Conservation (phyloP, 2,329 filamentous ascomycete genomes). For the Madurella fahalii region DNA sequence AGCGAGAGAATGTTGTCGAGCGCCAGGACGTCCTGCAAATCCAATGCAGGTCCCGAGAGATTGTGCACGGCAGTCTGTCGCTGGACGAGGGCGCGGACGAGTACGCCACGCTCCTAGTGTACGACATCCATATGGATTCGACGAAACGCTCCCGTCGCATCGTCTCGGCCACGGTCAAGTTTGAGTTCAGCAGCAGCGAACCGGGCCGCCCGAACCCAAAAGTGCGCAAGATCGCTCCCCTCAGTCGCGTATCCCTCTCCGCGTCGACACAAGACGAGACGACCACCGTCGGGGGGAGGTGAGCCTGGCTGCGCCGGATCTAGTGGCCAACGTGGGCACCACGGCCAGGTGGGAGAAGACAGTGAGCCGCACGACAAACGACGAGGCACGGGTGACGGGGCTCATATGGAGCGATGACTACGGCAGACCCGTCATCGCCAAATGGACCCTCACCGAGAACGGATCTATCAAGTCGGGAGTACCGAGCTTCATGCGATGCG, state of each 20-base stretch:
- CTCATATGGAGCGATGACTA: constrained; percentile 1
- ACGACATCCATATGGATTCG: constrained; percentile 7
- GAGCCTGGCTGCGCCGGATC: background rate
- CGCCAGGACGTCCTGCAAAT: constrained; percentile 6
- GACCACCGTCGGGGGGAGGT: background rate
- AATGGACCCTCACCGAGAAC: constrained; percentile 12
- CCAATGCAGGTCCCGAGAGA: constrained; percentile 5
- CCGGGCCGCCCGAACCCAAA: constrained; percentile 20
- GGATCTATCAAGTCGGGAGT: constrained; percentile 11
- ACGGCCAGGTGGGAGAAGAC: constrained; percentile 8
- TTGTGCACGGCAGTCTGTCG: constrained; percentile 10
- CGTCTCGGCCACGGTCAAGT: constrained; percentile 7
- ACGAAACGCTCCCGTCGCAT: constrained; percentile 5
- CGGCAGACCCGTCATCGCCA: constrained; percentile 1
- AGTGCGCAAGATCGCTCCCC: constrained; percentile 3
- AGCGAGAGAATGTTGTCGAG: constrained; percentile 5
- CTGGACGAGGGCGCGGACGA: background rate
- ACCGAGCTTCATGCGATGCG: constrained; percentile 7
- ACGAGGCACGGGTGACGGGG: constrained; percentile 14
- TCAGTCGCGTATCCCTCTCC: background rate
- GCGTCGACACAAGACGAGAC: constrained; percentile 6
- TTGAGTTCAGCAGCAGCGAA: constrained; percentile 33
- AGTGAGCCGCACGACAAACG: background rate
- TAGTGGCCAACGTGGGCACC: constrained; percentile 3
- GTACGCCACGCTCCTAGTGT: constrained; percentile 10